A percentile compares a stretch with the other conserved stretches of the same genome.
Evolutionary conservation across 2,329 filamentous ascomycete genomes (phyloP).

Genomic region (Paecilomyces sp.): DNA sequence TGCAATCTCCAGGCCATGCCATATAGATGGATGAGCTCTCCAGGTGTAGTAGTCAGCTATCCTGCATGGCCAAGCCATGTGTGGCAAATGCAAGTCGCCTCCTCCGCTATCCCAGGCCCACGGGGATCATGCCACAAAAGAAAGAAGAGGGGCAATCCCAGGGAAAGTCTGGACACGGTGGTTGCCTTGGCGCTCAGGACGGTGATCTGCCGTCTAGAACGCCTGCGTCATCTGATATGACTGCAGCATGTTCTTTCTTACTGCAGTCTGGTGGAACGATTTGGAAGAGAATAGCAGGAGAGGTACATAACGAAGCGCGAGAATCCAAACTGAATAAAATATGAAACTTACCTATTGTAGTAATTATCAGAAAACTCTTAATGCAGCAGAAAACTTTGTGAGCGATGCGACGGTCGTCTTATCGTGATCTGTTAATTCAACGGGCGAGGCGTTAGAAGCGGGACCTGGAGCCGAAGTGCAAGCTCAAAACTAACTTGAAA

Average conservation of each 20-base stretch:
- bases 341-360: not conserved
- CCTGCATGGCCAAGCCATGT: not conserved
- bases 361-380: not conserved
- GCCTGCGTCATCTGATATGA: not conserved
- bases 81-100: not conserved
- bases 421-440: not conserved
- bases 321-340: slow-evolving; percentile 1
- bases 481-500: not conserved
- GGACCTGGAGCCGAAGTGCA: not conserved
- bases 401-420: not conserved
- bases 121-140: not conserved
- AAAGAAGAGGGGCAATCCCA: not conserved
- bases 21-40: not conserved
- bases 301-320: not conserved
- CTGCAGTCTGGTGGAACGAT: not conserved
- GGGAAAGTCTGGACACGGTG: not conserved
- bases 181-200: not conserved
- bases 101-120: not conserved
- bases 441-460: not conserved
- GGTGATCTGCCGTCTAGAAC: not conserved
- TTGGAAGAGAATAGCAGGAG: not conserved
- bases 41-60: not conserved
- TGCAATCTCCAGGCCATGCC: not conserved
- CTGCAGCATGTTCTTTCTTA: not conserved
- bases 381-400: not conserved